A percentile compares a stretch with the other conserved stretches of the same genome.
phyloP scores from a whole-genome alignment of 176 grass and related monocot genomes.

The Aechmea fasciata region DNA sequence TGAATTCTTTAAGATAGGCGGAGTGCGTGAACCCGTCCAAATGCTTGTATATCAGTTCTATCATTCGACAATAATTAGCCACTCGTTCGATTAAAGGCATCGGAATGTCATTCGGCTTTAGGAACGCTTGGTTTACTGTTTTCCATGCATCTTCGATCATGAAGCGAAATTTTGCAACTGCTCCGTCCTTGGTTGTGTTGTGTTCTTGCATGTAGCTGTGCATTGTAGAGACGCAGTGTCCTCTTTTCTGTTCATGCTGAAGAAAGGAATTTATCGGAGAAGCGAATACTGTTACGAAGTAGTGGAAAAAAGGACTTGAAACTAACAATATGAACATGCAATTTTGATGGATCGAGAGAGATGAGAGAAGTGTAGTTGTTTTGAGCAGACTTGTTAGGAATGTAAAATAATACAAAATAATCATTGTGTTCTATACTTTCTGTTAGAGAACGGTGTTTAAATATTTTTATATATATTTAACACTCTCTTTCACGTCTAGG shows the following conservation, averaged over 20 bases:
- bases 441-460: no score
- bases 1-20: no score
- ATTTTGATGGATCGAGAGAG: no score
- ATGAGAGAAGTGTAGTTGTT: no score
- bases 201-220: background rate
- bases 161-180: background rate
- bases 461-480: no score
- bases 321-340: background rate
- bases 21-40: background rate
- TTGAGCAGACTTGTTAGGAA: no score
- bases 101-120: background rate
- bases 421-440: no score
- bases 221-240: background rate
- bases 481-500: no score
- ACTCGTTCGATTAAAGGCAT: background rate
- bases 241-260: background rate
- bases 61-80: background rate
- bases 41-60: background rate
- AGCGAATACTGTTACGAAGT: background rate
- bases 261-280: background rate
- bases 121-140: background rate
- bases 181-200: background rate
- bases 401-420: no score
- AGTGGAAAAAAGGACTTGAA: background rate
- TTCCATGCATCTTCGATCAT: conserved; percentile 5